phyloP scores from a whole-genome alignment of 495 filamentous ascomycete genomes.

The Lichenothelia convexa region DNA sequence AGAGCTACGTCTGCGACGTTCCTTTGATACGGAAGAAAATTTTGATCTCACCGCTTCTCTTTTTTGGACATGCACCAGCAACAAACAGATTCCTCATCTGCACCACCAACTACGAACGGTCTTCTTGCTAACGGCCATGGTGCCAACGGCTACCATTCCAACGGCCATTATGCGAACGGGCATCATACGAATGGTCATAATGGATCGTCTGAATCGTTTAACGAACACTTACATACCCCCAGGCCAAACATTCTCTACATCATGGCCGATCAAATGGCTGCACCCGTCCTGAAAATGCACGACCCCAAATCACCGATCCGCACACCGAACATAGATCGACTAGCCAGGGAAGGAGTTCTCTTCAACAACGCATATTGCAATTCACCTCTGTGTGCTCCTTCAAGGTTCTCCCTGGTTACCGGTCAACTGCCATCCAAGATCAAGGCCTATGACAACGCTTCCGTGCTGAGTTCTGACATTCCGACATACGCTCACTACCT shows the following conservation, averaged over 20 bases:
- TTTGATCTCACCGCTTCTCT: too few species aligned
- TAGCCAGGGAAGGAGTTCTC: conserved; percentile 58
- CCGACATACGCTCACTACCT: conserved; percentile 84
- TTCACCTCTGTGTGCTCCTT: conserved; percentile 72
- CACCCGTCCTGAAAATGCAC: conserved; percentile 67
- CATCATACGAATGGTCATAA: too few species aligned
- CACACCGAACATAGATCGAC: conserved; percentile 68
- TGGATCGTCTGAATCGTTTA: too few species aligned
- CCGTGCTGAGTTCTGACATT: conserved; percentile 50
- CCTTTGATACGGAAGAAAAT: too few species aligned
- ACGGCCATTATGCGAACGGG: too few species aligned
- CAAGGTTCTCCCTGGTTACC: conserved; percentile 75
- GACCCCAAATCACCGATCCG: conserved; percentile 63
- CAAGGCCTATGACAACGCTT: conserved; percentile 72
- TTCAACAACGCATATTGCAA: conserved; percentile 86
- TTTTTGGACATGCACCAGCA: too few species aligned
- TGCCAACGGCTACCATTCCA: too few species aligned
- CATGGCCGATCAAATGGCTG: conserved; percentile 86
- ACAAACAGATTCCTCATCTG: too few species aligned
- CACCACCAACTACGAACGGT: too few species aligned
- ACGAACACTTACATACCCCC: too few species aligned
- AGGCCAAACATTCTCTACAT: conserved; percentile 69
- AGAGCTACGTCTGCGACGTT: too few species aligned
- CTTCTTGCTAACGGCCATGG: too few species aligned
- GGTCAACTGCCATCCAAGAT: conserved; percentile 76